phyloP scores from a whole-genome alignment of 2,329 filamentous ascomycete species.

The Exophiala sp. region DNA sequence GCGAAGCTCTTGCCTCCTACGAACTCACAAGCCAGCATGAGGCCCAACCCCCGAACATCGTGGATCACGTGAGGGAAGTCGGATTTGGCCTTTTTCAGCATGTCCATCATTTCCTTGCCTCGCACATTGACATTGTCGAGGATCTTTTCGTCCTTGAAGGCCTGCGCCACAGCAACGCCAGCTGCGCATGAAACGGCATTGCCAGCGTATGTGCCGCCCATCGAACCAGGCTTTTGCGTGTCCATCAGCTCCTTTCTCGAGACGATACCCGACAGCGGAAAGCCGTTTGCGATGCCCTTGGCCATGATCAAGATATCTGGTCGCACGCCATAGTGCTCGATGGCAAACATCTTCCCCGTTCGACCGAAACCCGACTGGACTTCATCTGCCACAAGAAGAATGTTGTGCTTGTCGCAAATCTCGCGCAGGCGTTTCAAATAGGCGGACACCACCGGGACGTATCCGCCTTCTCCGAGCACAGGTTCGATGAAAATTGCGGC shows the following conservation, averaged over 20 bases:
- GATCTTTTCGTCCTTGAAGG: constrained; percentile 36
- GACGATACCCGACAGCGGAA: constrained; percentile 30
- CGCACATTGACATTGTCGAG: constrained; percentile 36
- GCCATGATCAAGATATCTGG: constrained; percentile 42
- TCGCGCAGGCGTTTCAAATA: constrained; percentile 37
- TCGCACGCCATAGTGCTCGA: constrained; percentile 40
- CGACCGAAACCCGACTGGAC: constrained; percentile 43
- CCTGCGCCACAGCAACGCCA: constrained; percentile 34
- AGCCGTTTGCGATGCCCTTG: constrained; percentile 31
- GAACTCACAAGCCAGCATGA: constrained; percentile 39
- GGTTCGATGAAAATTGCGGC: constrained; percentile 36
- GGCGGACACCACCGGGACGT: constrained; percentile 32
- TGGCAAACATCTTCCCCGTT: constrained; percentile 42
- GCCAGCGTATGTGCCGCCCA: constrained; percentile 38
- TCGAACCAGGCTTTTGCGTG: constrained; percentile 34
- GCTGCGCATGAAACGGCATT: constrained; percentile 38
- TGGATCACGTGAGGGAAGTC: constrained; percentile 33
- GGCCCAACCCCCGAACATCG: constrained; percentile 36
- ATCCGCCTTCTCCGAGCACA: constrained; percentile 36
- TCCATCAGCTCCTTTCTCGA: constrained; percentile 37
- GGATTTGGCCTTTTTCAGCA: constrained; percentile 29
- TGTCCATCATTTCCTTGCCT: constrained; percentile 29
- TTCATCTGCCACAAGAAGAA: constrained; percentile 41
- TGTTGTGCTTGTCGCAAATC: constrained; percentile 41
- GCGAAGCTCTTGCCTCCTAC: constrained; percentile 34